phyloP scores from a whole-genome alignment of 1,139 yeast species.

The Geotrichum phurueaensis region DNA sequence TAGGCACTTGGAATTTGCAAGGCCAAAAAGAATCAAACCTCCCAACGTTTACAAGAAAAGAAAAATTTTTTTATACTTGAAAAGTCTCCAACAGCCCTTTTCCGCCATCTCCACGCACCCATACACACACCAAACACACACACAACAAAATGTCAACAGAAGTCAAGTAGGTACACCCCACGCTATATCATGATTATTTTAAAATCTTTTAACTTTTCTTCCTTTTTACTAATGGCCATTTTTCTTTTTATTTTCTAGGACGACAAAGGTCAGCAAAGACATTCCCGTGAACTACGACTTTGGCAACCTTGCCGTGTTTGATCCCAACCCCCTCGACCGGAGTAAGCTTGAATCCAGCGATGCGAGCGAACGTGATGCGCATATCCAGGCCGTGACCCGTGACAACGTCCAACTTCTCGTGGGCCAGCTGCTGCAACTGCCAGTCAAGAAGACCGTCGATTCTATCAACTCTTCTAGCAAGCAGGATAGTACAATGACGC shows the following conservation, averaged over 20 bases:
- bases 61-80: too few species aligned
- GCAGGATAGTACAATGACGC: conserved; percentile 71
- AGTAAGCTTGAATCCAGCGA: conserved; percentile 62
- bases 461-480: conserved; percentile 47
- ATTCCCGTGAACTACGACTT: conserved; percentile 81
- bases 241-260: conserved; percentile 38
- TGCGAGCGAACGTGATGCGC: conserved; percentile 53
- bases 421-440: conserved; percentile 84
- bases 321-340: conserved; percentile 68
- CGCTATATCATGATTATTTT: not conserved
- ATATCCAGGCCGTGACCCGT: conserved; percentile 66
- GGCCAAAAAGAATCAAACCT: not conserved
- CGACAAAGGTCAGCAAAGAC: conserved; percentile 82
- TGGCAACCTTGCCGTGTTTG: conserved; percentile 84
- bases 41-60: not conserved
- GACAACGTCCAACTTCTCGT: conserved; percentile 88
- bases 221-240: not conserved
- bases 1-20: not conserved
- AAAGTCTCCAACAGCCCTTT: not conserved
- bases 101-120: not conserved
- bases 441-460: conserved; percentile 78
- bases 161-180: not conserved
- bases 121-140: not conserved
- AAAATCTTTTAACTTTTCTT: too few species aligned
- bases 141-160: not conserved